Evolutionary conservation across 345 rosid species (phyloP).

Genomic region (Brassica carinata): DNA sequence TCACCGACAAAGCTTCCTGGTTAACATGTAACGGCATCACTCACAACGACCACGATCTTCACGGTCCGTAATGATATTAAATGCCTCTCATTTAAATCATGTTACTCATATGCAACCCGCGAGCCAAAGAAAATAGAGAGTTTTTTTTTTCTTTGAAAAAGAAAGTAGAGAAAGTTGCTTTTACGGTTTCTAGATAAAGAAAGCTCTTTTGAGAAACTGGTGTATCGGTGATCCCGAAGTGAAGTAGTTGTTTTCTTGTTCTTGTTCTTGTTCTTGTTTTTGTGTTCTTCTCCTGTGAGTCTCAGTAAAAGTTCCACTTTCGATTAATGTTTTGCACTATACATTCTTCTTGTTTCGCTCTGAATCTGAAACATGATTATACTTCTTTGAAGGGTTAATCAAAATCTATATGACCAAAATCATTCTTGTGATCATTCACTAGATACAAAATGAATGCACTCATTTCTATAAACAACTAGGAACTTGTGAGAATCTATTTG

Average conservation of each 20-base stretch:
- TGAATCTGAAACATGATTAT: slow-evolving; percentile 9
- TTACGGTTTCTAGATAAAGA: slow-evolving; percentile 20
- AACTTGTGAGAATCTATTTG: slow-evolving; percentile 13
- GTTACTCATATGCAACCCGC: slow-evolving; percentile 1
- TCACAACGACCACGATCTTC: slow-evolving; percentile 26
- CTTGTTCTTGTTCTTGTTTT: neutral
- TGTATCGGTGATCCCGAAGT: slow-evolving; percentile 21
- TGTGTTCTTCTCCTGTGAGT: neutral
- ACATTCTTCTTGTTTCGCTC: neutral
- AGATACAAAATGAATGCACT: slow-evolving; percentile 3
- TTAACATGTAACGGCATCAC: slow-evolving; percentile 29
- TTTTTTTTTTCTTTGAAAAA: neutral
- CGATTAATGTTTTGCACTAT: slow-evolving; percentile 1
- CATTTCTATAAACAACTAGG: slow-evolving; percentile 11
- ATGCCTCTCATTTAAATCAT: slow-evolving; percentile 15
- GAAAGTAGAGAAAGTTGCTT: slow-evolving; percentile 5
- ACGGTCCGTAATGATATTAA: slow-evolving; percentile 23
- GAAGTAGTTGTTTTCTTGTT: neutral
- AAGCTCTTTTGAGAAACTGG: slow-evolving; percentile 1
- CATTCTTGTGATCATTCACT: slow-evolving; percentile 10
- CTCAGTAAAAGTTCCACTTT: neutral
- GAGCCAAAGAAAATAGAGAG: slow-evolving; percentile 1
- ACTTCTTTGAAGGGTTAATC: neutral
- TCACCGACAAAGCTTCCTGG: slow-evolving; percentile 42
- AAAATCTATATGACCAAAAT: slow-evolving; percentile 8